phyloP scores from a whole-genome alignment of 2,329 filamentous ascomycete genomes.

The Hirsutella minnesotensis region DNA sequence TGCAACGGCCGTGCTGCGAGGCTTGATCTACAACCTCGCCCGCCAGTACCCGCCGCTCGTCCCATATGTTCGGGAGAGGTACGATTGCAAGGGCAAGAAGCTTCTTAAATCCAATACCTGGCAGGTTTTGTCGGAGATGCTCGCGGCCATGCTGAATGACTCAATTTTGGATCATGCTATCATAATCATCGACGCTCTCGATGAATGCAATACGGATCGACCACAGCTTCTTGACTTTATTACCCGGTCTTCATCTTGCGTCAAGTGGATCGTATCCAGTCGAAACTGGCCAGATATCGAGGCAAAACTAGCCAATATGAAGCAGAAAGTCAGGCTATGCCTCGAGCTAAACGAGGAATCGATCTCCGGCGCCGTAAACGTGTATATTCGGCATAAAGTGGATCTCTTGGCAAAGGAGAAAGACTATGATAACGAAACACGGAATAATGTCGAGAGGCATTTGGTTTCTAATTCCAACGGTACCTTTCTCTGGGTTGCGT shows the following conservation, averaged over 20 bases:
- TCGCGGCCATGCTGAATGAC: slow-evolving; percentile 26
- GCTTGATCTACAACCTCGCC: slow-evolving; percentile 28
- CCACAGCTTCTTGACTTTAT: slow-evolving; percentile 24
- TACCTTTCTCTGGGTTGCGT: slow-evolving; percentile 18
- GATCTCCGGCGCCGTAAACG: slow-evolving; percentile 19
- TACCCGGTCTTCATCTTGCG: slow-evolving; percentile 7
- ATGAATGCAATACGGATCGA: slow-evolving; percentile 25
- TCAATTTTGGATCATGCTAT: slow-evolving; percentile 11
- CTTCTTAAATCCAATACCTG: slow-evolving; percentile 30
- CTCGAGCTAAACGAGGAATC: slow-evolving; percentile 24
- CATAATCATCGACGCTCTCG: slow-evolving; percentile 34
- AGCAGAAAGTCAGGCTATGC: slow-evolving; percentile 12
- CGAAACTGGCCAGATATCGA: slow-evolving; percentile 28
- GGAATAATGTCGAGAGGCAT: background rate
- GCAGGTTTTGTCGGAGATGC: slow-evolving; percentile 22
- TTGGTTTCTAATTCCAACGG: slow-evolving; percentile 19
- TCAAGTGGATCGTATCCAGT: slow-evolving; percentile 33
- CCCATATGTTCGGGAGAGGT: slow-evolving; percentile 19
- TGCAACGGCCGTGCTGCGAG: slow-evolving; percentile 26
- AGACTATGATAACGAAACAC: slow-evolving; percentile 1
- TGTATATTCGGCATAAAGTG: slow-evolving; percentile 22
- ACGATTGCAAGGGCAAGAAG: slow-evolving; percentile 5
- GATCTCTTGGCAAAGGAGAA: slow-evolving; percentile 9
- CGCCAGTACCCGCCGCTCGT: slow-evolving; percentile 18
- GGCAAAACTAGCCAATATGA: slow-evolving; percentile 11